Evolutionary conservation across 2,329 filamentous ascomycete species (phyloP).

Genomic region (Hypoxylon sp.): DNA sequence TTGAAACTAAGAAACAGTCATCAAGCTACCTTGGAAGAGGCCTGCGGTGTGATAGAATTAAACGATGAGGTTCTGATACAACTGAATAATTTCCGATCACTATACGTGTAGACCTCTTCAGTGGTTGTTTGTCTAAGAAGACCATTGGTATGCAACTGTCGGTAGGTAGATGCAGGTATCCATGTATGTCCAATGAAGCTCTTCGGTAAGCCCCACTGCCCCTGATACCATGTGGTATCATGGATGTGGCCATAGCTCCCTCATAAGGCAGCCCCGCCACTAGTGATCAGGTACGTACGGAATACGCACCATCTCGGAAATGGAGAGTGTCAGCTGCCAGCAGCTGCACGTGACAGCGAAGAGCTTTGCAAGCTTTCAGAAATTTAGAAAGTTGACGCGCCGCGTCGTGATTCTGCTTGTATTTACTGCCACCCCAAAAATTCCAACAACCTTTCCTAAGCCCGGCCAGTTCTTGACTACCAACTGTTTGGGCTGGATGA

Average conservation of each 20-base stretch:
- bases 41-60: constrained; percentile 24
- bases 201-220: too few species aligned
- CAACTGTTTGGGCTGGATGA: constrained; percentile 8
- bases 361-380: constrained; percentile 22
- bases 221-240: not conserved
- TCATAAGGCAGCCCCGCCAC: not conserved
- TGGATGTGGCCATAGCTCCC: constrained; percentile 3
- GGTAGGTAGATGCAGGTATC: not conserved
- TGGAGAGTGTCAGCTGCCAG: constrained; percentile 1
- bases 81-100: constrained; percentile 25
- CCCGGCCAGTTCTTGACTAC: constrained; percentile 12
- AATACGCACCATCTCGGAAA: too few species aligned
- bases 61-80: constrained; percentile 21
- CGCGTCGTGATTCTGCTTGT: constrained; percentile 42
- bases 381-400: constrained; percentile 41
- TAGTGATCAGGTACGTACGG: not conserved
- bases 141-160: too few species aligned
- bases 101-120: not conserved
- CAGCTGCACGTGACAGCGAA: constrained; percentile 16
- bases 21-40: constrained; percentile 5
- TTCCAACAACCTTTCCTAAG: constrained; percentile 16
- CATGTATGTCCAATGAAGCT: not conserved
- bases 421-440: constrained; percentile 34
- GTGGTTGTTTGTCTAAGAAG: too few species aligned
- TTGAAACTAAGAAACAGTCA: constrained; percentile 7